Evolutionary conservation across 2,329 filamentous ascomycete species (phyloP).

Genomic region (Sarocladiaceae sp.): DNA sequence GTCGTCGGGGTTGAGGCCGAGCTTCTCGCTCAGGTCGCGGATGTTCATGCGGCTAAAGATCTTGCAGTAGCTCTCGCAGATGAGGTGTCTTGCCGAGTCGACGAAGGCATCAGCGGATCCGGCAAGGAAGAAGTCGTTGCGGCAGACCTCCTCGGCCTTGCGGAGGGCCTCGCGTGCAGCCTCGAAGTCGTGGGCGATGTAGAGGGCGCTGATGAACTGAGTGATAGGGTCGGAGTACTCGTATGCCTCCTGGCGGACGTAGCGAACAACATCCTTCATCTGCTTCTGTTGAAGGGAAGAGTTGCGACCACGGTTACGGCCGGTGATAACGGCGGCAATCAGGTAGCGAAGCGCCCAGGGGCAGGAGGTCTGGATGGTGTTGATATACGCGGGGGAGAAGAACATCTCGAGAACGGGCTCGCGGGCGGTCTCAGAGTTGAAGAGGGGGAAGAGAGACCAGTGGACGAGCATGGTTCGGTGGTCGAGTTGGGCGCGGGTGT

Average conservation of each 20-base stretch:
- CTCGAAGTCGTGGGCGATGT: slow-evolving; percentile 82
- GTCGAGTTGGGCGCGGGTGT: slow-evolving; percentile 88
- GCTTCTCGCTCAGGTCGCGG: slow-evolving; percentile 85
- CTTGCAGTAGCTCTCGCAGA: slow-evolving; percentile 99
- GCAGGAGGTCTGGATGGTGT: slow-evolving; percentile 97
- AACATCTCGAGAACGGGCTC: slow-evolving; percentile 91
- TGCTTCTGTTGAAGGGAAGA: slow-evolving; percentile 91
- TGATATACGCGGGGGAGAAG: slow-evolving; percentile 97
- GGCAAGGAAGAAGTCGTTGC: slow-evolving; percentile 91
- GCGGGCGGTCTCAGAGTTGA: slow-evolving; percentile 90
- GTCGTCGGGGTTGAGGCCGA: slow-evolving; percentile 87
- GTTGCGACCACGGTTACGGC: slow-evolving; percentile 75
- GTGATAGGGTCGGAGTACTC: slow-evolving; percentile 96
- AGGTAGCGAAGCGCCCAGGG: slow-evolving; percentile 96
- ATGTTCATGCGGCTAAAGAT: slow-evolving; percentile 99
- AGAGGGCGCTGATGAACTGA: slow-evolving; percentile 91
- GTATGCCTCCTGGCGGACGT: slow-evolving; percentile 94
- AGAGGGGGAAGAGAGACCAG: slow-evolving; percentile 98
- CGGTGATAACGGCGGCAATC: slow-evolving; percentile 89
- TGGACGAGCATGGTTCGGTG: slow-evolving; percentile 97
- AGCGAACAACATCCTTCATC: slow-evolving; percentile 91
- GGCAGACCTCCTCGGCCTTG: slow-evolving; percentile 84
- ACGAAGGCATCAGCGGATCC: slow-evolving; percentile 82
- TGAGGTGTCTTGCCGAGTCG: slow-evolving; percentile 88
- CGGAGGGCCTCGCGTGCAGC: slow-evolving; percentile 85